Evolutionary conservation across 164 flowering plant genomes (phyloP), one percentile per base, ranked within the genome.

Genomic region (Tetrastigma voinierianum): DNA sequence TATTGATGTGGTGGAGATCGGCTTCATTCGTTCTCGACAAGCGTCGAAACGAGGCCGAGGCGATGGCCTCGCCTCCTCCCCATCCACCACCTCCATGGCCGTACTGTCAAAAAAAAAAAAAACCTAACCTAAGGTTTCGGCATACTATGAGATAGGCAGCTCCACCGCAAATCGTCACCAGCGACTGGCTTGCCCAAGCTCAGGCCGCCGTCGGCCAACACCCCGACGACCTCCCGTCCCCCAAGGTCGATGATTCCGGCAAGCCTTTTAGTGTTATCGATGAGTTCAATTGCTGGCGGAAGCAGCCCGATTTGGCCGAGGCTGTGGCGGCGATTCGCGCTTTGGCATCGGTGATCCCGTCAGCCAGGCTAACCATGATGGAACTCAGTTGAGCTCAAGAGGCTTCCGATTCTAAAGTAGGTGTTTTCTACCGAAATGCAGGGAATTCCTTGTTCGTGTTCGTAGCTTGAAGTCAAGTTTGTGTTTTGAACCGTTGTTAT

Each of bases 301-400:
- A 86, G 76, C 90, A 86, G 83, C 99, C 99, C n/a, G 98, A 96
- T 65, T 77, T 96, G 78, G 99, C 98, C 2, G 99, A 96, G 80
- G 98, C 98, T 13, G 98, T 93, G 7, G 99, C 98, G 19, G 98
- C 96, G 1, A 91, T 91, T 61, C 77, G 91, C 73, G 97, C 98
- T 20, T 75, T 96, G 75, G 96, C 97, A 3, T 74, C 95, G 3
- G 97, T 88, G 7, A 96, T 91, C 59, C 68, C 93, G 47, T 77
- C 2, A 89, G 96, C 57, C 75, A 85, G 71, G 99, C 96, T 15
- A 86, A 93, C 98, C 7, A 96, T 96, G 97, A 91, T 93, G 98
- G 97, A 96, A 80, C 96, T 96, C 24, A 93, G 60, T 87, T 69
- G 99, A 90, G 83, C 96, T 96, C 48, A 91, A 87, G 68, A 90